Percentiles rank a stretch among this genome's conserved stretches.
These are phyloP conservation scores for Candida sphagnicola DNA, from an alignment of 805 yeast species.

Conservation along the genomic window DNA sequence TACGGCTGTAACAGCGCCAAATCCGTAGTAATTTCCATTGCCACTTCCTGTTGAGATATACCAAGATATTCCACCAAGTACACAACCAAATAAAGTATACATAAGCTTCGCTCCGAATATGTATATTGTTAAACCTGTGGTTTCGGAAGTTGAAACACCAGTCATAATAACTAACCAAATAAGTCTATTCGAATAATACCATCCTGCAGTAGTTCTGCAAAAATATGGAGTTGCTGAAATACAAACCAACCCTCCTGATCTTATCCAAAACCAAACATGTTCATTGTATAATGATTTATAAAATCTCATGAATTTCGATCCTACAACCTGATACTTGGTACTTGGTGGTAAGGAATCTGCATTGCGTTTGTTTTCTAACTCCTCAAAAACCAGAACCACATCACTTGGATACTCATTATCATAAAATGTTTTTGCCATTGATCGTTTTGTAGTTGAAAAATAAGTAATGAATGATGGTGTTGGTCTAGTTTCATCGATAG, in stretches of 20 bases:
- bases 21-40: conserved; percentile 29
- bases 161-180: conserved; percentile 32
- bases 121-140: conserved; percentile 28
- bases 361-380: conserved; percentile 12
- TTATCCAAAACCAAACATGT: conserved; percentile 27
- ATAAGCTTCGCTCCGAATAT: conserved; percentile 19
- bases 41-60: conserved; percentile 31
- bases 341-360: conserved; percentile 27
- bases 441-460: conserved; percentile 11
- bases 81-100: conserved; percentile 24
- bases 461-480: conserved; percentile 14
- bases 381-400: background rate
- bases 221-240: conserved; percentile 24
- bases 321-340: conserved; percentile 17
- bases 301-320: conserved; percentile 12
- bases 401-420: conserved; percentile 5
- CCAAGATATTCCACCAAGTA: conserved; percentile 30
- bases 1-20: conserved; percentile 23
- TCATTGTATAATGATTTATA: conserved; percentile 16
- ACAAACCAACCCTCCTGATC: conserved; percentile 18
- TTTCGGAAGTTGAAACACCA: conserved; percentile 25
- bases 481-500: conserved; percentile 19
- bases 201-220: conserved; percentile 22
- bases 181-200: conserved; percentile 22
- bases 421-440: conserved; percentile 5